These are phyloP conservation scores for Plantago lanceolata DNA, from an alignment of 305 asterid genomes.

Conservation along the genomic window DNA sequence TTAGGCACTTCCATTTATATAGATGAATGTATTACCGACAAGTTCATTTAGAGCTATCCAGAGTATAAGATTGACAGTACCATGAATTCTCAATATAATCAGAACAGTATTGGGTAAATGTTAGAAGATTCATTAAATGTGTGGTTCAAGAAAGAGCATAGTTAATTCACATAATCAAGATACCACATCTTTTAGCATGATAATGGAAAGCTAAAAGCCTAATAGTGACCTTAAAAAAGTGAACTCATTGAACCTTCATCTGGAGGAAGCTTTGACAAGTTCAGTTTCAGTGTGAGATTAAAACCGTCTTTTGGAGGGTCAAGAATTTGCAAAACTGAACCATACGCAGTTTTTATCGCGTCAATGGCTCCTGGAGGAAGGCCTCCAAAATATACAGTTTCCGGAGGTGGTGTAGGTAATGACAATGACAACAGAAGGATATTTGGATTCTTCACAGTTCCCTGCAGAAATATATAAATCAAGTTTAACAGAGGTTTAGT, in stretches of 20 bases:
- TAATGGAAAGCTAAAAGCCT: constrained; percentile 42
- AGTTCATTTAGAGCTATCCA: background rate
- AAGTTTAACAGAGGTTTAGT: background rate
- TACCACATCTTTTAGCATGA: constrained; percentile 30
- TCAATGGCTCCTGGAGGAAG: constrained; percentile 89
- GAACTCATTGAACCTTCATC: constrained; percentile 89
- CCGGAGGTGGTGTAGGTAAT: constrained; percentile 83
- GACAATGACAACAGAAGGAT: constrained; percentile 61
- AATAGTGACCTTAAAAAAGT: constrained; percentile 50
- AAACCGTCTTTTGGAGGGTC: constrained; percentile 98
- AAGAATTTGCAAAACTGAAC: constrained; percentile 73
- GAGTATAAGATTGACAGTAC: background rate
- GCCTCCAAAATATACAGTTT: constrained; percentile 71
- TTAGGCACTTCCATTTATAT: background rate
- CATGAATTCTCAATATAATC: background rate
- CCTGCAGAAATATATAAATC: constrained; percentile 41
- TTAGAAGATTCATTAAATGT: background rate
- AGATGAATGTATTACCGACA: background rate
- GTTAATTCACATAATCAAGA: constrained; percentile 12
- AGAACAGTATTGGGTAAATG: background rate
- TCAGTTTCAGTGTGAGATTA: constrained; percentile 83
- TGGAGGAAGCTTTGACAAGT: constrained; percentile 85
- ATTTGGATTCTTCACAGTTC: constrained; percentile 74
- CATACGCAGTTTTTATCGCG: constrained; percentile 84
- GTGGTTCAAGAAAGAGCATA: background rate